A percentile compares a stretch with the other conserved stretches of the same genome.
Conservation (phyloP, 2,329 filamentous ascomycete species). For the Venturia nashicola region DNA sequence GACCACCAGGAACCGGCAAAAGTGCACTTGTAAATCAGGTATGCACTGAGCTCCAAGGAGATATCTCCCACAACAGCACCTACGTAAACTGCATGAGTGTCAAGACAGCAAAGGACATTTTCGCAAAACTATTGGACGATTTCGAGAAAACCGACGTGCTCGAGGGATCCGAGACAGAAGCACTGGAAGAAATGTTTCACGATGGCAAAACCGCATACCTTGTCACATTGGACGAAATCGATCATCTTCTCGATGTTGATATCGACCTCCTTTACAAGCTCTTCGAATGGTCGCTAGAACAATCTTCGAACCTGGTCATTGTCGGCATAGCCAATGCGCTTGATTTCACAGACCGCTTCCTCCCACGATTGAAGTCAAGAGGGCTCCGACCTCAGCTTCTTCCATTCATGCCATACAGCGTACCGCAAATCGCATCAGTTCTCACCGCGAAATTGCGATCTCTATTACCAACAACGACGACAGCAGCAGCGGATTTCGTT, state of each 20-base stretch:
- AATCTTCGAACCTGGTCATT: conserved; percentile 65
- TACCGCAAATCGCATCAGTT: conserved; percentile 74
- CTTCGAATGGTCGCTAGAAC: conserved; percentile 91
- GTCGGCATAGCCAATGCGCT: conserved; percentile 94
- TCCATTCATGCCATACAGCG: conserved; percentile 86
- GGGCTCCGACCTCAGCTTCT: conserved; percentile 83
- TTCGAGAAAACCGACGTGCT: conserved; percentile 49
- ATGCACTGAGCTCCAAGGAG: conserved; percentile 45
- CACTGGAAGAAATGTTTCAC: conserved; percentile 60
- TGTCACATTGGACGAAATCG: conserved; percentile 90
- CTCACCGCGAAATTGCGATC: conserved; percentile 73
- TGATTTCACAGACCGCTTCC: conserved; percentile 86
- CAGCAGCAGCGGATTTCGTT: conserved; percentile 44
- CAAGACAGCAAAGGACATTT: conserved; percentile 76
- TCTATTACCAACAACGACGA: conserved; percentile 45
- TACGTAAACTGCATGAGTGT: conserved; percentile 98
- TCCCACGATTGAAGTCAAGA: conserved; percentile 84
- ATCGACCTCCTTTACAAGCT: conserved; percentile 80
- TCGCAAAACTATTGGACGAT: conserved; percentile 61
- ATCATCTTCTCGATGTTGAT: conserved; percentile 81
- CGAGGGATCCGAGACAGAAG: conserved; percentile 55
- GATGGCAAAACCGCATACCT: conserved; percentile 52
- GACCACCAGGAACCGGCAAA: conserved; percentile 91
- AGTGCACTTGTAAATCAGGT: conserved; percentile 84
- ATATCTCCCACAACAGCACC: conserved; percentile 48